Base-by-base conservation (phyloP, 345 rosid species). In the Salix exigua region DNA sequence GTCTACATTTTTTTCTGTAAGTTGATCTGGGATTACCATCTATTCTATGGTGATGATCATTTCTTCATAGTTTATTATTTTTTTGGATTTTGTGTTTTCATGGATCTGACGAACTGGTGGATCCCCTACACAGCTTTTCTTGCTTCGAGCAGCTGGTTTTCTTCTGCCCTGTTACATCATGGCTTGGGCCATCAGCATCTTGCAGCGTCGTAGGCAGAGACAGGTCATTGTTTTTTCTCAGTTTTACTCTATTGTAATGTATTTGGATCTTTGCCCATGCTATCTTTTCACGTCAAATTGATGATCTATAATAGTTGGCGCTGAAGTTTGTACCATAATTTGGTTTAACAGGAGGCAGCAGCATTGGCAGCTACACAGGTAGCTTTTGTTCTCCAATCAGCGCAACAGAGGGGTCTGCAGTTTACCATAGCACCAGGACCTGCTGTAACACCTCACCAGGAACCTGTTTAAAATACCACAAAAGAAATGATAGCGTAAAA, bases 131-230 rank as follows among this genome's bases (percentile, higher is more conserved):
- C 90, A 96, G 99, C 88, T 89, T 84, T 96, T 93, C 86, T 82
- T 96, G 83, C 88, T 87, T 61, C 87, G 92, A n/a, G 88, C 92
- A n/a, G 89, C 88, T 58, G 90, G 89, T 25, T 89, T 93, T 84
- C 94, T 91, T 81, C 90, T 96, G 64, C 98, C 99, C 3, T 96
- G 99, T 82, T 96, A 94, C 80, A 91, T 96, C 75, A 96, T 93
- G 99, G 99, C 98, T 66, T 96, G 99, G 99, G 98, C 97, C 75
- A 89, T 96, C 46, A 89, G 97, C 79, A 87, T 94, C 78, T 81
- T 96, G 79, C 99, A 96, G 86, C 97, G 91, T 5, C 88, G 99
- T 31, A 88, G 98, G 81, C 97, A 92, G 79, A 89, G 98, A 88
- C 97, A 91, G 92, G 99, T 96, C 26, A 66, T 82, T 73, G 44